Percentiles rank a stretch among this genome's conserved stretches.
These are phyloP conservation scores for Globisporangium sylvaticum DNA, from an alignment of 352 stramenopile species.

Conservation along the genomic window DNA sequence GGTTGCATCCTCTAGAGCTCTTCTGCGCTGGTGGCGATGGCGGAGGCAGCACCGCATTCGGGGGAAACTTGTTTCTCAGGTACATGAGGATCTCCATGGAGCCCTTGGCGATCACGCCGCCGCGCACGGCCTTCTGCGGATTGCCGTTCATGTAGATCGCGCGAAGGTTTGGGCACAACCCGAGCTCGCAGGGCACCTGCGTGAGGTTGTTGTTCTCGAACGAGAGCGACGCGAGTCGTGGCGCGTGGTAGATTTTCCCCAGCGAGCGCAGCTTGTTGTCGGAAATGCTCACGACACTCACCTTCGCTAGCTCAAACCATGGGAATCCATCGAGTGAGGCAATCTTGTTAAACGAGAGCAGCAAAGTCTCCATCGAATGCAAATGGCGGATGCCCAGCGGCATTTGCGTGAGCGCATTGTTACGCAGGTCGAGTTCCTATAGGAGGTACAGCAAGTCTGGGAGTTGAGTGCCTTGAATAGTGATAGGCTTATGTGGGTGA, in stretches of 20 bases:
- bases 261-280: constrained; percentile 77
- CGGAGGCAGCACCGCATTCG: constrained; percentile 23
- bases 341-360: constrained; percentile 72
- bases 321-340: constrained; percentile 61
- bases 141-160: constrained; percentile 85
- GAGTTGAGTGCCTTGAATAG: background rate
- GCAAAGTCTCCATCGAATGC: constrained; percentile 46
- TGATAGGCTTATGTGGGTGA: background rate
- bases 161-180: constrained; percentile 53
- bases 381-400: constrained; percentile 35
- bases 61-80: constrained; percentile 78
- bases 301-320: constrained; percentile 40
- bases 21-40: background rate
- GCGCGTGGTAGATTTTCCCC: constrained; percentile 53
- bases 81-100: constrained; percentile 68
- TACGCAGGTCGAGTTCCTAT: constrained; percentile 72
- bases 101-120: constrained; percentile 68
- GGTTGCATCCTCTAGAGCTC: background rate
- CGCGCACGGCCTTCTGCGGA: constrained; percentile 75
- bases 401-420: constrained; percentile 52
- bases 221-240: constrained; percentile 60
- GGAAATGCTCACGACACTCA: constrained; percentile 63
- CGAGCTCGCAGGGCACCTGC: constrained; percentile 58
- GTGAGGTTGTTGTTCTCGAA: constrained; percentile 85
- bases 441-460: background rate